Conservation (phyloP, 2,329 filamentous ascomycete species). For the Colletotrichum spinosum region DNA sequence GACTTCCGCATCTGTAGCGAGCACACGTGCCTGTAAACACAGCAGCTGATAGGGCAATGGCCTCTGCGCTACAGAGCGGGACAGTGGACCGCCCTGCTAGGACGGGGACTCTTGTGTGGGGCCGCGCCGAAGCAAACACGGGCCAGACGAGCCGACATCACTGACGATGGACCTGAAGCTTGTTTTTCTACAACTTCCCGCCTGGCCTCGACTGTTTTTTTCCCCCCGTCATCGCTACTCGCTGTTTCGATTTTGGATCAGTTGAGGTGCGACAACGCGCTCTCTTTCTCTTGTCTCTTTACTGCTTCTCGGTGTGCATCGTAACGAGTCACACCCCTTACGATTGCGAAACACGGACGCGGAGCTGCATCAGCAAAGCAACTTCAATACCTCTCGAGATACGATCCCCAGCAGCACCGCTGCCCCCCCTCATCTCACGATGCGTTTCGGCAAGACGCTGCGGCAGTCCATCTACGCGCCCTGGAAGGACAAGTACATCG, state of each 20-base stretch:
- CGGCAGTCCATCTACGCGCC: constrained; percentile 82
- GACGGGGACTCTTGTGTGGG: constrained; percentile 18
- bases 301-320: no score
- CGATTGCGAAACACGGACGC: no score
- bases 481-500: constrained; percentile 95
- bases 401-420: constrained; percentile 1
- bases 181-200: constrained; percentile 17
- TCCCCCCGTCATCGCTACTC: no score
- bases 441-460: constrained; percentile 95
- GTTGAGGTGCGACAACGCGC: no score
- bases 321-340: no score
- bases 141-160: constrained; percentile 20
- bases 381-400: not conserved
- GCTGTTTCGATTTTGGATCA: no score
- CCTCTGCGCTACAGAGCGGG: constrained; percentile 24
- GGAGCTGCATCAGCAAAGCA: not conserved
- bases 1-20: constrained; percentile 28
- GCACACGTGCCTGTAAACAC: constrained; percentile 36
- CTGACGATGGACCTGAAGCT: constrained; percentile 18
- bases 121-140: constrained; percentile 23
- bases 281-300: no score
- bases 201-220: constrained; percentile 8
- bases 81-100: constrained; percentile 23
- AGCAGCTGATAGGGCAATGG: constrained; percentile 40
- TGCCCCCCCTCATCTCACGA: constrained; percentile 52